phyloP scores from a whole-genome alignment of 2,329 filamentous ascomycete species.

The Arthroderma sp. region DNA sequence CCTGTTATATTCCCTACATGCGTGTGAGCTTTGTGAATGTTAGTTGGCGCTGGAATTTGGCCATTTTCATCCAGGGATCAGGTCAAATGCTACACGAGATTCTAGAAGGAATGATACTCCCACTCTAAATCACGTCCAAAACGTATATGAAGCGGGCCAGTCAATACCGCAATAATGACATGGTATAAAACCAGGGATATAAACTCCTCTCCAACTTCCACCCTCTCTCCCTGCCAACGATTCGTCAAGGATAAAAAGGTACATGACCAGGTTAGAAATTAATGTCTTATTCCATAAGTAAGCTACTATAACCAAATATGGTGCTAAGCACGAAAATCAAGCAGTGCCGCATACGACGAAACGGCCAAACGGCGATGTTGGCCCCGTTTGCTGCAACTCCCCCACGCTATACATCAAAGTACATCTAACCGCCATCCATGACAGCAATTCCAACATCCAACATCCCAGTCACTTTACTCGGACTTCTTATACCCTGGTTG shows the following conservation, averaged over 20 bases:
- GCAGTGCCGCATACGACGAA: background rate
- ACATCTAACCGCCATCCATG: background rate
- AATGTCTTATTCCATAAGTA: background rate
- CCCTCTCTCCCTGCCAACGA: background rate
- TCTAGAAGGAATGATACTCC: background rate
- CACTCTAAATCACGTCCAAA: background rate
- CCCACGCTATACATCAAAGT: background rate
- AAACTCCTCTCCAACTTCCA: background rate
- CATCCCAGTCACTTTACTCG: background rate
- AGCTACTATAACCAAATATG: background rate
- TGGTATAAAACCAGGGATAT: background rate
- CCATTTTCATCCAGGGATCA: background rate
- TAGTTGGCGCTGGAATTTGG: background rate
- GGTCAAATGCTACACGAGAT: background rate
- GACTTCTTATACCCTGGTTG: background rate
- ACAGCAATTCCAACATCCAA: background rate
- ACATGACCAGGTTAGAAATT: background rate
- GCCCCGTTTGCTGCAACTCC: background rate
- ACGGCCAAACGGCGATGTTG: background rate
- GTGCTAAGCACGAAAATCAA: background rate
- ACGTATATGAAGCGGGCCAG: background rate
- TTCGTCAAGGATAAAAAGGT: background rate
- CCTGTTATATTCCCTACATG: too few relatives aligned
- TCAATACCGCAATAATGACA: background rate
- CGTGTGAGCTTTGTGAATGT: background rate